Conservation (phyloP, 805 yeast species). For the Hanseniaspora vineae region DNA sequence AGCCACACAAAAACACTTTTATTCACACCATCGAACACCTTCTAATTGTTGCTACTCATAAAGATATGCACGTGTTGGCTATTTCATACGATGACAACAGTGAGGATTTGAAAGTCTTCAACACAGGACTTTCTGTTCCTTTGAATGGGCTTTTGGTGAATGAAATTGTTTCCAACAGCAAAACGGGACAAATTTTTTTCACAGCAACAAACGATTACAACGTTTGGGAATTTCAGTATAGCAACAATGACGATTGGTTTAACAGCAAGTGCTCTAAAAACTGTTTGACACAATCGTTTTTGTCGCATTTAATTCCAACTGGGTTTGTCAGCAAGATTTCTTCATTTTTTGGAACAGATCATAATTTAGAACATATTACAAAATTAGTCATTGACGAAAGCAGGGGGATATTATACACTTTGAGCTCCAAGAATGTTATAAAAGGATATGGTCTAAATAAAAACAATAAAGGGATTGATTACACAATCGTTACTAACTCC, state of each 20-base stretch:
- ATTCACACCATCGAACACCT: slow-evolving; percentile 63
- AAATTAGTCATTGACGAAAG: slow-evolving; percentile 66
- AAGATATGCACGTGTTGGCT: slow-evolving; percentile 66
- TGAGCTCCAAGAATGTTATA: slow-evolving; percentile 71
- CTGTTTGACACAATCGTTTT: slow-evolving; percentile 61
- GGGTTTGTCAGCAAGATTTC: slow-evolving; percentile 20
- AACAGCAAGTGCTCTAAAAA: slow-evolving; percentile 70
- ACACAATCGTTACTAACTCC: slow-evolving; percentile 27
- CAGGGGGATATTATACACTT: slow-evolving; percentile 64
- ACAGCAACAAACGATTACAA: slow-evolving; percentile 64
- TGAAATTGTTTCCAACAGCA: slow-evolving; percentile 43
- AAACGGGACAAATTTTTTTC: slow-evolving; percentile 71
- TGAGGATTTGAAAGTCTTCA: slow-evolving; percentile 52
- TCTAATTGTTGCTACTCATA: slow-evolving; percentile 66
- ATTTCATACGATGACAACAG: slow-evolving; percentile 37
- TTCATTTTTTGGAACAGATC: slow-evolving; percentile 5
- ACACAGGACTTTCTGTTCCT: slow-evolving; percentile 72
- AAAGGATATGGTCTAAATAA: slow-evolving; percentile 55
- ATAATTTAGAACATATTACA: slow-evolving; percentile 41
- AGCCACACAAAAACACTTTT: slow-evolving; percentile 72
- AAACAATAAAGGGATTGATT: slow-evolving; percentile 28
- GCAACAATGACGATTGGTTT: slow-evolving; percentile 78
- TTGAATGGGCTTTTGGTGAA: slow-evolving; percentile 66
- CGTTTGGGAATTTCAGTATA: slow-evolving; percentile 79
- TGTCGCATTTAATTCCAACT: slow-evolving; percentile 40